Percentiles rank a stretch among this genome's conserved stretches.
Conservation (phyloP, 768 basidiomycete genomes). For the Lyophyllum semitale region DNA sequence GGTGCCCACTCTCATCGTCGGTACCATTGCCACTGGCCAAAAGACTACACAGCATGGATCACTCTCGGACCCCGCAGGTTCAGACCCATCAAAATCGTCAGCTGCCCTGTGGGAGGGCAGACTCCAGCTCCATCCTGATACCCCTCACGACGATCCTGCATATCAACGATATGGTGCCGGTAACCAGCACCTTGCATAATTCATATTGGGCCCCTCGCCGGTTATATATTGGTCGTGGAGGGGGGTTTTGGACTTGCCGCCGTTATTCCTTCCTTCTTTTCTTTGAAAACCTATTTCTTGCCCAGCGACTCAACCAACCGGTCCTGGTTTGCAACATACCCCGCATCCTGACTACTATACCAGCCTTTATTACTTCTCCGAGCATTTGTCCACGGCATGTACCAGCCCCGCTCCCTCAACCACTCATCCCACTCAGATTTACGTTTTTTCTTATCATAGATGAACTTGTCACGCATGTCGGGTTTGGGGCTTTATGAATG, state of each 20-base stretch:
- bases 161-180: slow-evolving; percentile 31
- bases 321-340: not conserved
- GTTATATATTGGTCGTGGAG: not conserved
- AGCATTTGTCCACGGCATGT: not conserved
- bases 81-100: slow-evolving; percentile 79
- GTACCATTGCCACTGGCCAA: slow-evolving; percentile 65
- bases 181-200: slow-evolving; percentile 6
- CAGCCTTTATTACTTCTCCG: not conserved
- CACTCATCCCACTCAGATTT: too few relatives aligned
- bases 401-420: not conserved
- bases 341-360: not conserved
- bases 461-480: too few relatives aligned
- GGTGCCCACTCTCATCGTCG: slow-evolving; percentile 45
- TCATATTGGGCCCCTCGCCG: not conserved
- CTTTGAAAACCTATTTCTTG: not conserved
- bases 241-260: not conserved
- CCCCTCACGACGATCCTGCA: slow-evolving; percentile 63
- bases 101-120: slow-evolving; percentile 85
- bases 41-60: slow-evolving; percentile 59
- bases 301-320: too few relatives aligned
- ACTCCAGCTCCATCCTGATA: slow-evolving; percentile 87
- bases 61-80: slow-evolving; percentile 72
- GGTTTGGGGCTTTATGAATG: too few relatives aligned
- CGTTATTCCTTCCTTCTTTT: not conserved
- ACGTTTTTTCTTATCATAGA: too few relatives aligned